A percentile compares a stretch with the other conserved stretches of the same genome.
These are phyloP conservation scores for Flaveria robusta DNA, from an alignment of 129 eudicot species.

Conservation along the genomic window DNA sequence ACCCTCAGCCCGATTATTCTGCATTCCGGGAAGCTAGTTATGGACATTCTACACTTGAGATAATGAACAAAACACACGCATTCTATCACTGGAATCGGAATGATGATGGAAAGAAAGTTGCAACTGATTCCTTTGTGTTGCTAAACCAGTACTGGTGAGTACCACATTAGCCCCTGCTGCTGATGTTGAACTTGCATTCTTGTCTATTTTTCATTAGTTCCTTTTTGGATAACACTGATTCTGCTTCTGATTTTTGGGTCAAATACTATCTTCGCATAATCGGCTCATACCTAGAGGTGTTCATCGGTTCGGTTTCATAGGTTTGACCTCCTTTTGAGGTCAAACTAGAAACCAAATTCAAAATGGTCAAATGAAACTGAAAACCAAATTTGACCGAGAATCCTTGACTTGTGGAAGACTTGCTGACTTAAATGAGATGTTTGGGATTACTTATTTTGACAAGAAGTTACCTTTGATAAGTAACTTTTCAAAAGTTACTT, in stretches of 20 bases:
- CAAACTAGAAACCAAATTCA: too few relatives aligned
- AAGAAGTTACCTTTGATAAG: too few relatives aligned
- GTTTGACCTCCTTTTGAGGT: too few relatives aligned
- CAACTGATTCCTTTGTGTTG: constrained; percentile 65
- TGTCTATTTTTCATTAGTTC: background rate
- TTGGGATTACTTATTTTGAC: too few relatives aligned
- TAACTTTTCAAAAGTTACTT: too few relatives aligned
- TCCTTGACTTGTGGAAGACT: too few relatives aligned
- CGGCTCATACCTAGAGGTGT: too few relatives aligned
- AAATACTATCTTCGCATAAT: background rate
- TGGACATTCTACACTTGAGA: constrained; percentile 88
- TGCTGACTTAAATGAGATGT: too few relatives aligned
- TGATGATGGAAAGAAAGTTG: constrained; percentile 81
- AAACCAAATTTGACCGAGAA: too few relatives aligned
- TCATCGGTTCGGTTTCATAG: too few relatives aligned
- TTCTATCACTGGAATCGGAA: constrained; percentile 90
- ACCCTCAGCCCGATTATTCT: constrained; percentile 92
- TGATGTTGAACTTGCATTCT: constrained; percentile 1
- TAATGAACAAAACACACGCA: constrained; percentile 89
- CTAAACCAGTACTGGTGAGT: constrained; percentile 86
- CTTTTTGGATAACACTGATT: background rate
- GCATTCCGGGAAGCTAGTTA: constrained; percentile 97
- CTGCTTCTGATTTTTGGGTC: background rate
- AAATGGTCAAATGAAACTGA: too few relatives aligned
- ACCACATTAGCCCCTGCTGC: constrained; percentile 6